A percentile compares a stretch with the other conserved stretches of the same genome.
Conservation (phyloP, 1,284 basidiomycete genomes). For the Chondrostereum purpureum region DNA sequence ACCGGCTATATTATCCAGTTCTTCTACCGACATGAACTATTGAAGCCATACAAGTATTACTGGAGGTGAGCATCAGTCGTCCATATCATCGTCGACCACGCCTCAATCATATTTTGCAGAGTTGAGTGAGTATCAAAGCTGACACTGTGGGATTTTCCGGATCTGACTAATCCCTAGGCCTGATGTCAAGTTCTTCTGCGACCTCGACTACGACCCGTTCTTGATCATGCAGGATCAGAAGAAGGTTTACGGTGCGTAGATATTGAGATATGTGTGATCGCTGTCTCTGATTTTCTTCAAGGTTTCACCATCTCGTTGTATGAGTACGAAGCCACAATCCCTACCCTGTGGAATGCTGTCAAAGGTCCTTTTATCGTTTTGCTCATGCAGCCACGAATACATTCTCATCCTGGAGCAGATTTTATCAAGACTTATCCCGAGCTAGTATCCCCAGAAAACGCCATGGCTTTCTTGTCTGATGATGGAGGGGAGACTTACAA, state of each 20-base stretch:
- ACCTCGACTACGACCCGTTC: slow-evolving; percentile 86
- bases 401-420: slow-evolving; percentile 38
- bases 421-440: slow-evolving; percentile 73
- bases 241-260: slow-evolving; percentile 15
- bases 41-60: slow-evolving; percentile 85
- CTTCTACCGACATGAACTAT: slow-evolving; percentile 79
- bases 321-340: slow-evolving; percentile 83
- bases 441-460: slow-evolving; percentile 65
- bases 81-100: neutral
- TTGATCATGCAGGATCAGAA: slow-evolving; percentile 67
- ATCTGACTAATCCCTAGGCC: slow-evolving; percentile 40
- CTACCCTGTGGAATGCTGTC: slow-evolving; percentile 77
- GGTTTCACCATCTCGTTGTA: slow-evolving; percentile 83
- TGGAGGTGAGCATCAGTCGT: slow-evolving; percentile 51
- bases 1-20: slow-evolving; percentile 42
- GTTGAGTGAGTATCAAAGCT: slow-evolving; percentile 42
- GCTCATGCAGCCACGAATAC: slow-evolving; percentile 10
- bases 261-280: neutral
- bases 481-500: slow-evolving; percentile 79
- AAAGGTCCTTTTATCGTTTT: slow-evolving; percentile 37
- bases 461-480: slow-evolving; percentile 77
- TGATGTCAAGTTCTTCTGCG: slow-evolving; percentile 80
- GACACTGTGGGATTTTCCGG: neutral
- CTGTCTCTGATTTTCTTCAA: slow-evolving; percentile 16
- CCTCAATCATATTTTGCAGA: slow-evolving; percentile 18